phyloP scores from a whole-genome alignment of 352 stramenopile genomes.

The Globisporangium canariense region DNA sequence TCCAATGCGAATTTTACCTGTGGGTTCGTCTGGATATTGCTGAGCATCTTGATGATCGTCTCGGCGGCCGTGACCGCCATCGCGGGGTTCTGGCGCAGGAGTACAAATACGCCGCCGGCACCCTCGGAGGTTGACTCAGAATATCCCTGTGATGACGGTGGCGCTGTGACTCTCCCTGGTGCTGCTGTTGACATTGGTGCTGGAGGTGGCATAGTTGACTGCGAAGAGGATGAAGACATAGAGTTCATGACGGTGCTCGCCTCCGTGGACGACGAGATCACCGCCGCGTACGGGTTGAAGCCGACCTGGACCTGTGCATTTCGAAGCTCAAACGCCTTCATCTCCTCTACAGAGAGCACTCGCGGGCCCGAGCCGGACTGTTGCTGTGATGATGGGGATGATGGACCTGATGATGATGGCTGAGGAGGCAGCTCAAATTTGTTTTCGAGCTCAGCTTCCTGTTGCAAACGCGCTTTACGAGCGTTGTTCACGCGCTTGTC shows the following conservation, averaged over 20 bases:
- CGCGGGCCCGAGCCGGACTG: slow-evolving; percentile 13
- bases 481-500: slow-evolving; percentile 65
- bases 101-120: slow-evolving; percentile 49
- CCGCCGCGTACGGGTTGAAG: slow-evolving; percentile 71
- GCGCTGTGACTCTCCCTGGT: slow-evolving; percentile 6
- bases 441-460: slow-evolving; percentile 47
- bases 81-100: slow-evolving; percentile 51
- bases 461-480: slow-evolving; percentile 41
- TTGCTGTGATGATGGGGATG: slow-evolving; percentile 2
- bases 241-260: slow-evolving; percentile 52
- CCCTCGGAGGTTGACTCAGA: slow-evolving; percentile 13
- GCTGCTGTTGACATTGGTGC: slow-evolving; percentile 14
- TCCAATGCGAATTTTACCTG: slow-evolving; percentile 23
- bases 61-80: slow-evolving; percentile 52
- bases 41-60: slow-evolving; percentile 70
- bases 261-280: slow-evolving; percentile 62
- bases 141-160: neutral
- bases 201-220: slow-evolving; percentile 17
- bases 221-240: slow-evolving; percentile 20
- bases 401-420: slow-evolving; percentile 10
- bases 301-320: slow-evolving; percentile 54
- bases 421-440: slow-evolving; percentile 31
- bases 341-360: slow-evolving; percentile 56
- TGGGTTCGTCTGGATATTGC: slow-evolving; percentile 60
- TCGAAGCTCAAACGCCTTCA: slow-evolving; percentile 59